Percentiles rank a stretch among this genome's conserved stretches.
phyloP scores from a whole-genome alignment of 805 yeast genomes.

The Ogataea wickerhamii region DNA sequence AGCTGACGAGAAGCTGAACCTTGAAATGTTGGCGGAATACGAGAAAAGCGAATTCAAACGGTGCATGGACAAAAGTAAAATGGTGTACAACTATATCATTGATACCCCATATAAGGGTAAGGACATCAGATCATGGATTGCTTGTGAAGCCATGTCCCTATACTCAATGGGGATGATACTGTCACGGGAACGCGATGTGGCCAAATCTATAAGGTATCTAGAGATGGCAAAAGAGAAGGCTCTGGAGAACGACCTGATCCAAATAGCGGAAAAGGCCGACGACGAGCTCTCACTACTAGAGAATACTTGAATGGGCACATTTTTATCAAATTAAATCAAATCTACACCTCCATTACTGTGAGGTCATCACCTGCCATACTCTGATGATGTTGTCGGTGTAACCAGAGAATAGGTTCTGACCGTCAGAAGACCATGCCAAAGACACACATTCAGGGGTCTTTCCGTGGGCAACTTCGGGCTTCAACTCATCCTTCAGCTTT shows the following conservation, averaged over 20 bases:
- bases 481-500: slow-evolving; percentile 91
- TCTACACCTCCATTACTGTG: slow-evolving; percentile 35
- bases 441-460: slow-evolving; percentile 98
- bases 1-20: slow-evolving; percentile 6
- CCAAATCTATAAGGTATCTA: slow-evolving; percentile 56
- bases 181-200: slow-evolving; percentile 54
- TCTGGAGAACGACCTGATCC: slow-evolving; percentile 58
- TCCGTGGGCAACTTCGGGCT: slow-evolving; percentile 95
- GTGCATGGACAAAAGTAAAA: slow-evolving; percentile 17
- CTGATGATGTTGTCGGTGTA: slow-evolving; percentile 99
- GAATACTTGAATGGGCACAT: slow-evolving; percentile 8
- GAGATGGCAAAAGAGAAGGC: slow-evolving; percentile 72
- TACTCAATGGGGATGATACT: slow-evolving; percentile 83
- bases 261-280: slow-evolving; percentile 61
- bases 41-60: slow-evolving; percentile 8
- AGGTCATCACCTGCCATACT: slow-evolving; percentile 99
- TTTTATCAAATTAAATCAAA: slow-evolving; percentile 12
- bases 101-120: slow-evolving; percentile 6
- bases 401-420: slow-evolving; percentile 99
- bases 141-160: slow-evolving; percentile 61
- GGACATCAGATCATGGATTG: slow-evolving; percentile 3
- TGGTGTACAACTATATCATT: slow-evolving; percentile 20
- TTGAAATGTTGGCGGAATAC: slow-evolving; percentile 12
- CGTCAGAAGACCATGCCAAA: slow-evolving; percentile 99
- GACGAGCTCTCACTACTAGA: slow-evolving; percentile 45